These are phyloP conservation scores for Fusarium anthophilum DNA, from an alignment of 2,329 filamentous ascomycete species.

Conservation along the genomic window DNA sequence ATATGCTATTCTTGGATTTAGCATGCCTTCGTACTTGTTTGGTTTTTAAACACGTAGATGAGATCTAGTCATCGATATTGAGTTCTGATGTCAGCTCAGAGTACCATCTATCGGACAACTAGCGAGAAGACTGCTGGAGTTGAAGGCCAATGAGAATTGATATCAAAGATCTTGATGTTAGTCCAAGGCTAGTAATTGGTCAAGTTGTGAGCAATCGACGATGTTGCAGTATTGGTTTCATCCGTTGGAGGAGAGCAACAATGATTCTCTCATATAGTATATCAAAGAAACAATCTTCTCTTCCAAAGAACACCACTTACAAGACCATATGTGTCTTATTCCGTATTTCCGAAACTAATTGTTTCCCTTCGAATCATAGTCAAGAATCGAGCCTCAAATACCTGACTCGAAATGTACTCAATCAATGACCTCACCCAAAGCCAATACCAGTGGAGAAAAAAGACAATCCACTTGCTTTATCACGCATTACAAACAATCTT, in stretches of 20 bases:
- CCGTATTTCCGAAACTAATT: not conserved
- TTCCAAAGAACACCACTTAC: not conserved
- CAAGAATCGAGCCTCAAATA: not conserved
- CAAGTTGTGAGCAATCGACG: not conserved
- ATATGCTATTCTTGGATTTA: no score
- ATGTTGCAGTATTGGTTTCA: not conserved
- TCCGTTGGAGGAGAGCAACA: no score
- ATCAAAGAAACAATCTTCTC: not conserved
- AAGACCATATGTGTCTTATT: not conserved
- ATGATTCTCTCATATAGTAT: not conserved
- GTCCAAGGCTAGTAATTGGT: no score
- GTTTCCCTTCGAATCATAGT: not conserved
- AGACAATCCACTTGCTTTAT: slow-evolving; percentile 30
- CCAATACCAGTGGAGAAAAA: slow-evolving; percentile 17
- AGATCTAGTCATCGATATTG: not conserved
- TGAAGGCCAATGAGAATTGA: not conserved
- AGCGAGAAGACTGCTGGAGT: fast-evolving
- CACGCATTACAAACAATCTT: slow-evolving; percentile 27
- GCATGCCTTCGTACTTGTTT: no score
- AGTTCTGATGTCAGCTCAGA: not conserved
- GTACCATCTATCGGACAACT: not conserved
- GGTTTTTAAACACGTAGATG: not conserved
- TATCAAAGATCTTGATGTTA: no score
- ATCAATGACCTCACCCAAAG: slow-evolving; percentile 17
- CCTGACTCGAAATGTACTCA: not conserved